Base-by-base conservation (phyloP, 108 stramenopile genomes). In the Skeletonema marinoi region DNA sequence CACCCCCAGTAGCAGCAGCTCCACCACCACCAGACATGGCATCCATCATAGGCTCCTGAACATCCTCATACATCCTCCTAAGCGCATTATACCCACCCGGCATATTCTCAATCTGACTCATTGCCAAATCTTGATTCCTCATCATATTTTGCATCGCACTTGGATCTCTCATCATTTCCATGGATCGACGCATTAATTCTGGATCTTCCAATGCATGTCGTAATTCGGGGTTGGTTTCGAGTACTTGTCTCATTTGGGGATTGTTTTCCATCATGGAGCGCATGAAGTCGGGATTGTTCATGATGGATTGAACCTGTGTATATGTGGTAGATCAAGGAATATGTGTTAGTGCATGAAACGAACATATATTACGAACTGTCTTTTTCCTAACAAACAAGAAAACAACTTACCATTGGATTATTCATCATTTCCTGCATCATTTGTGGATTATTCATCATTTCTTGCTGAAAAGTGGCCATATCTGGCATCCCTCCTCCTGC, bases 31-130 rank as follows among this genome's bases (percentile, higher is more conserved):
- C 64, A 48, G 61, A 38, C 75, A 86, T 85, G 65, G 96, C 96
- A 64, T 98, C 96, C 92, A 97, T 95, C 90, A 98, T 88, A 10
- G 98, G 98, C 71, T 94, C 97, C 77, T 98, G 97, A 12, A 96
- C 86, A 41, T 98, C 92, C 62, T 90, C 83, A 83, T 97, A 99
- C 95, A 98, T 97, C 63, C 96, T 90, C 60, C 86, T 68, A 50
- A 99, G 71, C 4, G 98, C 98, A 60, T 84, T 87, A 74, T 97
- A 97, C 12, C 98, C 98, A 4, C 94, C 98, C 0, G 98, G 98
- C 71, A 96, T 90, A 68, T 94, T 96, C 82, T 97, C 96, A 50
- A 99, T 78, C 46, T 98, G 93, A 60, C 86, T 80, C 94, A 99
- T 94, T 60, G 98, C 98, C 78, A 96, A 85, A 87, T 99, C 98